Evolutionary conservation across 2,329 filamentous ascomycete genomes (phyloP).

Genomic region (Rutstroemia sp.): DNA sequence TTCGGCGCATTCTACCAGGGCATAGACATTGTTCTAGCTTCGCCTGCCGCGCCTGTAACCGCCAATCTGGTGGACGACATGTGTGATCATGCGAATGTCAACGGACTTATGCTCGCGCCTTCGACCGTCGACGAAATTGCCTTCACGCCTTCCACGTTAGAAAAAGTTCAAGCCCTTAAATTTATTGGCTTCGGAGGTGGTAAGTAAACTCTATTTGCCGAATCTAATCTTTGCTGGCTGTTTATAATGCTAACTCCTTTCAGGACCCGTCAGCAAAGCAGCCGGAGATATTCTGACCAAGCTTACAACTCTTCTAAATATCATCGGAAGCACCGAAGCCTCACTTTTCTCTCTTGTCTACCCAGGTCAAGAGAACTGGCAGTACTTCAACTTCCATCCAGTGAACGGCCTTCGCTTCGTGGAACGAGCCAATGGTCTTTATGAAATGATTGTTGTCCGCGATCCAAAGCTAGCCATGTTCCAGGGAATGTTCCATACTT

Average conservation of each 20-base stretch:
- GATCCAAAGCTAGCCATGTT: neutral
- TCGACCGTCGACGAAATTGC: conserved; percentile 7
- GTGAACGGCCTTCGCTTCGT: neutral
- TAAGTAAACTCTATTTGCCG: neutral
- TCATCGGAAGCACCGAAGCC: conserved; percentile 7
- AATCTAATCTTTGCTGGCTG: neutral
- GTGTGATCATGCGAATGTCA: neutral
- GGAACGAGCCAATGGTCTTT: neutral
- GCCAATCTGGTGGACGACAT: conserved; percentile 1
- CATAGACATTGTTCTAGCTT: neutral
- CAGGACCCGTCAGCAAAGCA: neutral
- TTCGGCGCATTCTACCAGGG: neutral
- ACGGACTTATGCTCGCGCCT: conserved; percentile 1
- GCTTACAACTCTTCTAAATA: neutral
- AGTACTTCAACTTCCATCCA: conserved; percentile 3
- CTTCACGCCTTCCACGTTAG: neutral
- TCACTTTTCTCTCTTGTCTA: neutral
- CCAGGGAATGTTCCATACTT: conserved; percentile 8
- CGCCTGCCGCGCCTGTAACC: conserved; percentile 3
- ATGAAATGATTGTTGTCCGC: conserved; percentile 1
- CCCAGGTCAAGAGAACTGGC: neutral
- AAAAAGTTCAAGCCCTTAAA: neutral
- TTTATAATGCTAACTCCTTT: neutral
- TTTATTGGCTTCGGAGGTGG: conserved; percentile 2
- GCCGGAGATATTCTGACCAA: conserved; percentile 5